Evolutionary conservation across 306 rosid species (phyloP).

Genomic region (Inga oerstediana): DNA sequence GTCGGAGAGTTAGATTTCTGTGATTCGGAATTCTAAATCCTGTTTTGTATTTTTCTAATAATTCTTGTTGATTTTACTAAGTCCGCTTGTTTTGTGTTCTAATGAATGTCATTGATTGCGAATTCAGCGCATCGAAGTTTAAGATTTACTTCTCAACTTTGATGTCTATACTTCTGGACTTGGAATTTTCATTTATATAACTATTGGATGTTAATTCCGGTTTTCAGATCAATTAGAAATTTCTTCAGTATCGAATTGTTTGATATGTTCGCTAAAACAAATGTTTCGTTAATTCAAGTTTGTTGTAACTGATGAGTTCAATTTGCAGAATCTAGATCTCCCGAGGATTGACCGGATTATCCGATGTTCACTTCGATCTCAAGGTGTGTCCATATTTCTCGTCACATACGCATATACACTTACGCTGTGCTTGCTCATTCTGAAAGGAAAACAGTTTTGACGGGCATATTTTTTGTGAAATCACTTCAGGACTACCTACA

Average conservation of each 20-base stretch:
- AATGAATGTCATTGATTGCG: constrained; percentile 3
- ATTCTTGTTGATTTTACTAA: not conserved
- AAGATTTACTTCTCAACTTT: constrained; percentile 24
- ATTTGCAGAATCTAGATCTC: constrained; percentile 77
- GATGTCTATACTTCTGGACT: not conserved
- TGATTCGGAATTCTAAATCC: not conserved
- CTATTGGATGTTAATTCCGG: not conserved
- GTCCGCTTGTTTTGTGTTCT: constrained; percentile 1
- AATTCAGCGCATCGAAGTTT: not conserved
- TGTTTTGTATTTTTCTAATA: not conserved
- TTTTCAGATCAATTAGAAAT: not conserved
- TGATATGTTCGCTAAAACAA: not conserved
- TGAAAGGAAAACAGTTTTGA: not conserved
- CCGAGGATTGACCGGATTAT: constrained; percentile 89
- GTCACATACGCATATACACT: not conserved
- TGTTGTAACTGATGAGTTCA: not conserved
- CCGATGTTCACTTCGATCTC: constrained; percentile 89
- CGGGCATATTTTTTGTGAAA: constrained; percentile 23
- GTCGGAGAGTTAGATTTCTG: not conserved
- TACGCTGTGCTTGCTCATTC: constrained; percentile 7
- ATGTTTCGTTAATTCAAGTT: not conserved
- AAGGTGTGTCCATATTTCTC: constrained; percentile 46
- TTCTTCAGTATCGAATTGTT: not conserved
- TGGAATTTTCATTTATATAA: not conserved
- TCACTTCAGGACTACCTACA: constrained; percentile 62